Evolutionary conservation across 2,329 filamentous ascomycete genomes (phyloP).

Genomic region (Paramyrothecium sp.): DNA sequence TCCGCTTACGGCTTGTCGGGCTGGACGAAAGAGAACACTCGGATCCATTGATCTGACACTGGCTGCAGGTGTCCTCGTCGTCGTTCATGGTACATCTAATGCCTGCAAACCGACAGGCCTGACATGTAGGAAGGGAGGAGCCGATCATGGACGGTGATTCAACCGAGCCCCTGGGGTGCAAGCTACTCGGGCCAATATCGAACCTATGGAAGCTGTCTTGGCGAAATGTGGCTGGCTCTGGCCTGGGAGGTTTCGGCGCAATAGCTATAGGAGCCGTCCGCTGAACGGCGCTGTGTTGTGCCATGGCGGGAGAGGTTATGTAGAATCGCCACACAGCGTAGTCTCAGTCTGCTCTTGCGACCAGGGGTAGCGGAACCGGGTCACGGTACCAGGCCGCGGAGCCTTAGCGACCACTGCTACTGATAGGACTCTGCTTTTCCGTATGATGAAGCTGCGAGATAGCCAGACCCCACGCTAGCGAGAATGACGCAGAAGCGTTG

Average conservation of each 20-base stretch:
- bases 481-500: not conserved
- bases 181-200: constrained; percentile 48
- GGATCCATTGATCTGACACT: constrained; percentile 75
- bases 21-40: constrained; percentile 78
- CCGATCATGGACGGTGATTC: constrained; percentile 43
- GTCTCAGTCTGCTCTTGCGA: not conserved
- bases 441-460: not conserved
- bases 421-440: not conserved
- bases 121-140: constrained; percentile 57
- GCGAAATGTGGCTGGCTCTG: constrained; percentile 39
- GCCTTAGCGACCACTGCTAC: not conserved
- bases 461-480: not conserved
- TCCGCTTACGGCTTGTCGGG: constrained; percentile 72
- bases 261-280: constrained; percentile 66
- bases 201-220: constrained; percentile 46
- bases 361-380: not conserved
- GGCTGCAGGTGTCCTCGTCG: constrained; percentile 72
- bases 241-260: constrained; percentile 56
- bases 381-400: not conserved
- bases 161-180: constrained; percentile 51
- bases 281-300: constrained; percentile 50
- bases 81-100: constrained; percentile 73
- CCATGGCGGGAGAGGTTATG: constrained; percentile 40
- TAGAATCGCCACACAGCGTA: not conserved
- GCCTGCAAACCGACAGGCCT: constrained; percentile 72